phyloP scores from a whole-genome alignment of 805 yeast species.

The Maudiozyma bulderi region DNA sequence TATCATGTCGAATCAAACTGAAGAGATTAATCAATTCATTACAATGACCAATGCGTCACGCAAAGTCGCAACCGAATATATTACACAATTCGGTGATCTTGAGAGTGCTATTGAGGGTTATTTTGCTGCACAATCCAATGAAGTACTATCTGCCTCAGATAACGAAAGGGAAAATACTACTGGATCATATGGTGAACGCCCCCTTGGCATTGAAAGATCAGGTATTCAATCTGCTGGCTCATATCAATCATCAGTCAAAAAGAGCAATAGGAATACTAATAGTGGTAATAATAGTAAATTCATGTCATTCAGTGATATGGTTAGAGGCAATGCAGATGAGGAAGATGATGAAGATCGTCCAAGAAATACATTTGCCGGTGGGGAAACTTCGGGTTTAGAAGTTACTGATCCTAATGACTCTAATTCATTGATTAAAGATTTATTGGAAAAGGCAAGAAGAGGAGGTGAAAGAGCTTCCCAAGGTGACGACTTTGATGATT shows the following conservation, averaged over 20 bases:
- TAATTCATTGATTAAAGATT: slow-evolving; percentile 40
- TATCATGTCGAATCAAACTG: slow-evolving; percentile 5
- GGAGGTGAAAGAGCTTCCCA: slow-evolving; percentile 41
- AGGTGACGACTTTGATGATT: slow-evolving; percentile 17
- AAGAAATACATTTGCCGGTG: slow-evolving; percentile 56
- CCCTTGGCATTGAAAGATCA: background rate
- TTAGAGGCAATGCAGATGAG: slow-evolving; percentile 29
- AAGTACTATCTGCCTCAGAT: background rate
- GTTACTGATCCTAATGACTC: slow-evolving; percentile 62
- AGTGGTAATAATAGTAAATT: slow-evolving; percentile 17
- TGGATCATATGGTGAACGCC: background rate
- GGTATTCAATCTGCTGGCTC: background rate
- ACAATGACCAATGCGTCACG: slow-evolving; percentile 32
- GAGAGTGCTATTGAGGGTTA: slow-evolving; percentile 24
- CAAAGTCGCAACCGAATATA: slow-evolving; percentile 32
- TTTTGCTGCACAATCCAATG: slow-evolving; percentile 11
- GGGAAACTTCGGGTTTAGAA: slow-evolving; percentile 65
- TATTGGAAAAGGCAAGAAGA: slow-evolving; percentile 59
- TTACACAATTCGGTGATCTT: slow-evolving; percentile 24
- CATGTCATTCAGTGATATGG: slow-evolving; percentile 33
- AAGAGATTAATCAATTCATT: slow-evolving; percentile 28
- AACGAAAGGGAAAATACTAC: background rate
- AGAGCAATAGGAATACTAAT: background rate
- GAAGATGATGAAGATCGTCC: slow-evolving; percentile 45
- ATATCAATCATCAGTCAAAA: background rate